phyloP scores from a whole-genome alignment of 345 rosid species.

The Cardamine chenopodiifolia region DNA sequence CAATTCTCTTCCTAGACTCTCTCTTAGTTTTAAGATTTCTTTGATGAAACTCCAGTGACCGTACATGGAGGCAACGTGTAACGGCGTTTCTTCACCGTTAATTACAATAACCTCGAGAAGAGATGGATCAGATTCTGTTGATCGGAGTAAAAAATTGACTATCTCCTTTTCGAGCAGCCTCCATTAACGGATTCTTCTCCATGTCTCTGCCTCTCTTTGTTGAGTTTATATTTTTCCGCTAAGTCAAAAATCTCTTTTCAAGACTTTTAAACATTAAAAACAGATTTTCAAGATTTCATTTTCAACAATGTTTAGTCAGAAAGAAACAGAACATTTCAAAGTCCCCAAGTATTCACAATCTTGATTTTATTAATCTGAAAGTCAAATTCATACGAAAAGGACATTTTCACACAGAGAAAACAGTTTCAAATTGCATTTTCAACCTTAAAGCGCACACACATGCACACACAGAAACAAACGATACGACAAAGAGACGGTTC shows the following conservation, averaged over 20 bases:
- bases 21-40: constrained; percentile 37
- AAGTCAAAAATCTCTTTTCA: constrained; percentile 12
- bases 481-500: constrained; percentile 17
- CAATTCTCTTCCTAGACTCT: constrained; percentile 32
- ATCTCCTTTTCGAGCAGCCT: constrained; percentile 36
- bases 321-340: constrained; percentile 25
- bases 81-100: constrained; percentile 36
- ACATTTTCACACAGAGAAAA: too few relatives aligned
- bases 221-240: background rate
- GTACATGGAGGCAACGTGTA: constrained; percentile 41
- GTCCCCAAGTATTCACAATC: constrained; percentile 8
- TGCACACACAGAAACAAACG: too few relatives aligned
- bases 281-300: background rate
- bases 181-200: constrained; percentile 25
- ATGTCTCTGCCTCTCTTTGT: constrained; percentile 12
- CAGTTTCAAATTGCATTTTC: too few relatives aligned
- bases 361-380: constrained; percentile 19
- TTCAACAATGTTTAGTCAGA: constrained; percentile 22
- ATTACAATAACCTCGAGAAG: constrained; percentile 16
- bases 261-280: background rate
- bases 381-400: constrained; percentile 7
- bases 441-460: too few relatives aligned
- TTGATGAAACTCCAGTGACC: constrained; percentile 42
- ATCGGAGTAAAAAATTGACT: constrained; percentile 29
- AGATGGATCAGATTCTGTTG: constrained; percentile 26